These are phyloP conservation scores for Parathielavia appendiculata DNA, from an alignment of 495 filamentous ascomycete genomes.

Conservation along the genomic window DNA sequence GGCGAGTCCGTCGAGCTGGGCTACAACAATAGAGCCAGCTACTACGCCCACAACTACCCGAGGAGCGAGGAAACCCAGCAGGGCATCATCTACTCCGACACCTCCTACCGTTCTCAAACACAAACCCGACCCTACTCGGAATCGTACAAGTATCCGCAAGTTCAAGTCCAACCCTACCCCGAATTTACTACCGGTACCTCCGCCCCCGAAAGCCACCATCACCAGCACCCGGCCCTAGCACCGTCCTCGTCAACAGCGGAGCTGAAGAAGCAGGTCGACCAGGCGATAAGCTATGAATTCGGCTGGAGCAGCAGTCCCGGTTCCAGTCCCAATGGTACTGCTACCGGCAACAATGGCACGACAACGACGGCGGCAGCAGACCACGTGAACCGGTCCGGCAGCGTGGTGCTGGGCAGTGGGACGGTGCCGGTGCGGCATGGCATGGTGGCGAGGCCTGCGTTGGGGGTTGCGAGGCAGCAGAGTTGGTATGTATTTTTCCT, in stretches of 20 bases:
- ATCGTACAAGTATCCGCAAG: background rate
- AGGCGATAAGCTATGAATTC: constrained; percentile 37
- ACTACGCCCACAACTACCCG: background rate
- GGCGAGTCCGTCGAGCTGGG: constrained; percentile 20
- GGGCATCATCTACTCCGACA: constrained; percentile 6
- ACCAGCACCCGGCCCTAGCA: background rate
- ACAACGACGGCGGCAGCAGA: background rate
- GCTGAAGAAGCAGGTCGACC: constrained; percentile 32
- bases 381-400: constrained; percentile 15
- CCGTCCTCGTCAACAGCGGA: background rate
- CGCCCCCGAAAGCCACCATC: no score
- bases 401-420: constrained; percentile 24
- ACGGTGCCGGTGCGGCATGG: constrained; percentile 11
- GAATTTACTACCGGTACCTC: no score
- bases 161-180: no score
- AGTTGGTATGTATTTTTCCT: constrained; percentile 15
- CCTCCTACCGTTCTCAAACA: constrained; percentile 14
- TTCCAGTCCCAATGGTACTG: background rate
- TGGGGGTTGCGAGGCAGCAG: constrained; percentile 13
- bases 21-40: constrained; percentile 10
- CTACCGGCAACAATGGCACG: background rate
- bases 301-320: constrained; percentile 28
- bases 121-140: background rate
- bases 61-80: background rate
- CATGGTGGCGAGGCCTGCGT: background rate